Percentiles rank a stretch among this genome's conserved stretches.
phyloP scores from a whole-genome alignment of 1,284 basidiomycete genomes.

The Lignosus rhinocerotis region DNA sequence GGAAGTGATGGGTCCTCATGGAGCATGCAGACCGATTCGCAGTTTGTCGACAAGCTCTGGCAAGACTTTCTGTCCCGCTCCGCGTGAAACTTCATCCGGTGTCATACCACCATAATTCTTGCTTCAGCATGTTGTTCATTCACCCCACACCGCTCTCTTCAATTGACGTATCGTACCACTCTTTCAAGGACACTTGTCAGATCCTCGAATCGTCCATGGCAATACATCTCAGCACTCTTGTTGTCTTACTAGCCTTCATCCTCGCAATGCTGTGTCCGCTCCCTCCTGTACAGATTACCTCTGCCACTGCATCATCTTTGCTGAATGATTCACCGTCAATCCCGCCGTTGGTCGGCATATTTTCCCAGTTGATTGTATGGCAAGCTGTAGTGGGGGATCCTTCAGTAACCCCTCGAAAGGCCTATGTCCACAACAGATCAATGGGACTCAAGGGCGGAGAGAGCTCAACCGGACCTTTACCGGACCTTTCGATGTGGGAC shows the following conservation, averaged over 20 bases:
- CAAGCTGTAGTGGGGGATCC: too few species aligned
- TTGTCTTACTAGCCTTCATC: slow-evolving; percentile 3
- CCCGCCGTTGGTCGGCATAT: not conserved
- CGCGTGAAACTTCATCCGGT: not conserved
- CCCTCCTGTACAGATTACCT: not conserved
- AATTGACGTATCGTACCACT: not conserved
- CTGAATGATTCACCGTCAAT: not conserved
- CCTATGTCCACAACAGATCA: too few species aligned
- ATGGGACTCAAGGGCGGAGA: too few species aligned
- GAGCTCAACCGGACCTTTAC: too few species aligned
- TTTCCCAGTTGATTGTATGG: too few species aligned
- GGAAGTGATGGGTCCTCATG: not conserved
- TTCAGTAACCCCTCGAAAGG: too few species aligned
- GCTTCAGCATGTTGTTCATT: not conserved
- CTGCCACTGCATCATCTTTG: not conserved
- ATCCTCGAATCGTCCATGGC: not conserved
- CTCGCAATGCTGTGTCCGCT: slow-evolving; percentile 5
- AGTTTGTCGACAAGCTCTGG: slow-evolving; percentile 28
- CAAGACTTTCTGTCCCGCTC: slow-evolving; percentile 16
- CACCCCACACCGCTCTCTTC: not conserved
- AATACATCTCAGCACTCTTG: not conserved
- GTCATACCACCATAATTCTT: not conserved
- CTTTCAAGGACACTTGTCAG: not conserved
- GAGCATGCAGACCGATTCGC: slow-evolving; percentile 19
- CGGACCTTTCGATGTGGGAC: too few species aligned